Base-by-base conservation (phyloP, 805 yeast genomes). In the Lachancea lanzarotensis region DNA sequence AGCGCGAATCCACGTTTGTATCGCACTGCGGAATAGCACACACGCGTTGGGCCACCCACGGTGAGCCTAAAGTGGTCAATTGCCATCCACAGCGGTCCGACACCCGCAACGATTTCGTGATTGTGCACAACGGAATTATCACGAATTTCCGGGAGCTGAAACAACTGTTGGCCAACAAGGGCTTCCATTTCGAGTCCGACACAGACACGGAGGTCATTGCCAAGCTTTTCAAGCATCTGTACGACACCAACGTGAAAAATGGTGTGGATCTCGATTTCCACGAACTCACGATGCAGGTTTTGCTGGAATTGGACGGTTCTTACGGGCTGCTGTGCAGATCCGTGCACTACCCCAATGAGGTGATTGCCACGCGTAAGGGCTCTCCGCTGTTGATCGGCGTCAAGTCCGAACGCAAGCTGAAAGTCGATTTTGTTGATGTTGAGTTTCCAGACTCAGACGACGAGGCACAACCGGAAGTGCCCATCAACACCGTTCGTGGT, bases 31-130 rank as follows among this genome's bases (percentile, higher is more conserved):
- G 96, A 63, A 93, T 93, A 65, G 98, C 98, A 19, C 99, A 93
- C 70, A 93, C 99, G 12, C 85, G 99, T 74, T 93, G 99, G 99
- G 99, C 99, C 42, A 93, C 99, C 32, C 99, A 93, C 67, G 99
- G 99, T 68, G 86, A 82, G 58, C 97, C 97, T 46, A 80, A 79
- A 53, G 79, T 75, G 50, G 57, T 67, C 50, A 93, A 93, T 73
- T 93, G 98, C 65, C 99, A 93, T 66, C 99, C 99, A 40, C 98
- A 91, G 64, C 74, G 91, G 52, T 87, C 96, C 1, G 98, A 88
- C 65, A 75, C 78, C 9, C 67, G 68, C 38, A 83, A 84, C 56
- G 95, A 90, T 66, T 93, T 93, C 59, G 79, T 87, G 36, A 82
- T 93, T 52, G 98, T 93, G 42, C 99, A 93, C 73, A 93, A 93